These are phyloP conservation scores for Fusarium beomiforme DNA, from an alignment of 2,329 filamentous ascomycete genomes.

Conservation along the genomic window DNA sequence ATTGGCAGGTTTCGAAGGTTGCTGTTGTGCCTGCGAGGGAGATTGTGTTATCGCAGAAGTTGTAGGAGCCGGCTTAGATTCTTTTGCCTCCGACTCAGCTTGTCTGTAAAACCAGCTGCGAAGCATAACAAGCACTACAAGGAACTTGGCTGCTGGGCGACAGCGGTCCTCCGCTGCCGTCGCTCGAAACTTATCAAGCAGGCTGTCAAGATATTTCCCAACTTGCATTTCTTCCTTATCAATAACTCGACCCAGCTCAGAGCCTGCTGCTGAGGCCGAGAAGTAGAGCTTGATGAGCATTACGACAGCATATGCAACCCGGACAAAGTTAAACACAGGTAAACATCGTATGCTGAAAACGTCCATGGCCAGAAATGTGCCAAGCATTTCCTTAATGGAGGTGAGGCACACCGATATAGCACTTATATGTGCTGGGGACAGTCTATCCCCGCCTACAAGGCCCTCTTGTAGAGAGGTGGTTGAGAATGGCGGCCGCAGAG, in stretches of 20 bases:
- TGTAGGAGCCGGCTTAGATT: constrained; percentile 4
- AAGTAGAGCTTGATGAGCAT: constrained; percentile 80
- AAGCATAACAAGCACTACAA: constrained; percentile 76
- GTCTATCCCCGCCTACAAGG: constrained; percentile 52
- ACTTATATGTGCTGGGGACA: constrained; percentile 67
- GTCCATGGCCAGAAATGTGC: constrained; percentile 71
- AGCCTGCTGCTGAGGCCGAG: constrained; percentile 69
- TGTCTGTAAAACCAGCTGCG: constrained; percentile 73
- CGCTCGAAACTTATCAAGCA: constrained; percentile 74
- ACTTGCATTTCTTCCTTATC: constrained; percentile 73
- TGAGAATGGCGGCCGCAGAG: constrained; percentile 59
- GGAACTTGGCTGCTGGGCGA: constrained; percentile 74
- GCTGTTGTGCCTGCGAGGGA: constrained; percentile 23
- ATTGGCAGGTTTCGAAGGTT: constrained; percentile 12
- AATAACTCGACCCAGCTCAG: constrained; percentile 76
- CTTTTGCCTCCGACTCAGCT: constrained; percentile 44
- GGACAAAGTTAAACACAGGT: constrained; percentile 76
- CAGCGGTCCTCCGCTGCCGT: constrained; percentile 72
- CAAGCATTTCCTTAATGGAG: constrained; percentile 73
- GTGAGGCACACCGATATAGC: constrained; percentile 73
- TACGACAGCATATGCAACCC: constrained; percentile 76
- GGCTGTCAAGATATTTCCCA: constrained; percentile 72
- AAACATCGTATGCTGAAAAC: constrained; percentile 68
- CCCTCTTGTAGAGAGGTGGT: constrained; percentile 57
- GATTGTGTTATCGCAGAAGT: constrained; percentile 20